A percentile compares a stretch with the other conserved stretches of the same genome.
Evolutionary conservation across 208 protist species (phyloP).

Genomic region (Wallacemonas rigidus): DNA sequence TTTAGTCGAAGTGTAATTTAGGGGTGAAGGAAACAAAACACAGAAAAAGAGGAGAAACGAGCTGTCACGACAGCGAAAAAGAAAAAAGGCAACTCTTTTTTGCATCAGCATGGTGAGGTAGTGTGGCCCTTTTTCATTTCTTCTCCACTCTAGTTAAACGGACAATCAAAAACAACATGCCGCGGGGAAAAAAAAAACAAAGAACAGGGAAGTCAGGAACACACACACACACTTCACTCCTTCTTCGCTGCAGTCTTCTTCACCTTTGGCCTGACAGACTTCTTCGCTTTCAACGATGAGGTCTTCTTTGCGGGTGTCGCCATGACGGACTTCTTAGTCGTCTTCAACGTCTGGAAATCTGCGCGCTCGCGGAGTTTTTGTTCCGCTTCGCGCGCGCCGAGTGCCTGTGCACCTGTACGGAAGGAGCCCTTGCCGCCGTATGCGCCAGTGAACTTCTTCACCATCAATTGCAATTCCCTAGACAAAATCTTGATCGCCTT

Average conservation of each 20-base stretch:
- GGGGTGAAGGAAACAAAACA: background rate
- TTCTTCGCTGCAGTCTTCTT: background rate
- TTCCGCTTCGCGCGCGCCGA: constrained; percentile 79
- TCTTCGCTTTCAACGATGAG: background rate
- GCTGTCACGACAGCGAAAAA: background rate
- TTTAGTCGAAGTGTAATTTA: background rate
- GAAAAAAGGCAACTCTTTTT: background rate
- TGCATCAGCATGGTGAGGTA: background rate
- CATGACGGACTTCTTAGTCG: constrained; percentile 2
- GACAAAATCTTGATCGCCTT: constrained; percentile 81
- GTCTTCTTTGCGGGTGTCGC: background rate
- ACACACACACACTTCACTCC: too few species aligned
- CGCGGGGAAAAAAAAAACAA: background rate
- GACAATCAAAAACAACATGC: too few species aligned
- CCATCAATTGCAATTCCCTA: constrained; percentile 56
- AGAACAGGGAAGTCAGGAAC: background rate
- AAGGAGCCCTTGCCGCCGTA: constrained; percentile 85
- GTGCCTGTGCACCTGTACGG: constrained; percentile 66
- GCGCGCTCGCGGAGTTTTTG: constrained; percentile 70
- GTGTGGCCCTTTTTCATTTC: background rate
- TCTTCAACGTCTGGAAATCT: constrained; percentile 46
- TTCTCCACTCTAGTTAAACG: background rate
- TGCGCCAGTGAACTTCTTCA: constrained; percentile 70
- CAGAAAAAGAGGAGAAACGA: constrained; percentile 6
- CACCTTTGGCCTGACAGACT: constrained; percentile 2